phyloP scores from a whole-genome alignment of 805 yeast species.

The Candida jianshihensis region DNA sequence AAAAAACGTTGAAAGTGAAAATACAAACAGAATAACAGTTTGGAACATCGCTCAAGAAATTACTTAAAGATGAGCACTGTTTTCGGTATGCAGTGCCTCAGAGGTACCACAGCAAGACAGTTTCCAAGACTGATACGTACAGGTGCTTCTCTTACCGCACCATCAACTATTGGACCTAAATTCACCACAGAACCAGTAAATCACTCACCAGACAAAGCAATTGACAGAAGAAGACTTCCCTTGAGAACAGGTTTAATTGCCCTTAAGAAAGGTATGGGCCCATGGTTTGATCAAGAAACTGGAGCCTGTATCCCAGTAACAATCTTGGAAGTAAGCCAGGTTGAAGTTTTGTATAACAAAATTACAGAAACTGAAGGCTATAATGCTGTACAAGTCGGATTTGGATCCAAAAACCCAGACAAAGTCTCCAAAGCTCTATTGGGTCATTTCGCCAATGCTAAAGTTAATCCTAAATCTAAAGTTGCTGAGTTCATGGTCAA shows the following conservation, averaged over 20 bases:
- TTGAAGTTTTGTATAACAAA: conserved; percentile 75
- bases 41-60: no score
- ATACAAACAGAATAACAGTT: no score
- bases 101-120: conserved; percentile 8
- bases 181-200: conserved; percentile 41
- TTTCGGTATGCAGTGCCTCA: conserved; percentile 9
- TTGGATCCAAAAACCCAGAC: conserved; percentile 56
- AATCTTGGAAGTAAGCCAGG: conserved; percentile 77
- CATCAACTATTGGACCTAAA: conserved; percentile 24
- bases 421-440: conserved; percentile 60
- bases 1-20: no score
- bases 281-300: conserved; percentile 58
- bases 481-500: conserved; percentile 77
- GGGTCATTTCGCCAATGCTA: conserved; percentile 72
- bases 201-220: conserved; percentile 64
- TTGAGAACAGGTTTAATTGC: conserved; percentile 81
- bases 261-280: conserved; percentile 83
- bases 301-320: conserved; percentile 81
- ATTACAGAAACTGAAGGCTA: conserved; percentile 72
- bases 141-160: conserved; percentile 30
- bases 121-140: conserved; percentile 24
- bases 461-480: conserved; percentile 75
- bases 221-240: conserved; percentile 65
- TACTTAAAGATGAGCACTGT: conserved; percentile 8
- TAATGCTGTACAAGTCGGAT: conserved; percentile 82